Conservation (phyloP, 1,139 yeast species). For the Yamadazyma dushanensis region DNA sequence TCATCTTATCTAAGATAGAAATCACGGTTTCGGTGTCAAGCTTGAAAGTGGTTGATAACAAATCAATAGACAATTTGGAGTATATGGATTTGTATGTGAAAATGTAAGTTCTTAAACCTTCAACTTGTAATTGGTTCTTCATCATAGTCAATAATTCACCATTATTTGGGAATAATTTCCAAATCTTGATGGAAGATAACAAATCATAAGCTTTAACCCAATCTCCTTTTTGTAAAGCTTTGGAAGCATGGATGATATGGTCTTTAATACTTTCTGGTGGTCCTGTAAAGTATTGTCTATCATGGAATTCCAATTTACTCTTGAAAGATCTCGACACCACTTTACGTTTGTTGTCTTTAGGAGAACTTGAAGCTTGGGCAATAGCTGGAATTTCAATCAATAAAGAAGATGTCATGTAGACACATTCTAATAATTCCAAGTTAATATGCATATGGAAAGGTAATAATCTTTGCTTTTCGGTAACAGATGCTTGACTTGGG, state of each 20-base stretch:
- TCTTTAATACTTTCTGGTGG: conserved; percentile 98
- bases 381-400: conserved; percentile 90
- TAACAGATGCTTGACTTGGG: conserved; percentile 55
- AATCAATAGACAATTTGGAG: conserved; percentile 69
- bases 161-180: conserved; percentile 80
- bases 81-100: conserved; percentile 81
- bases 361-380: conserved; percentile 43
- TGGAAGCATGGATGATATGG: conserved; percentile 90
- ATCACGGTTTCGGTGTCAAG: conserved; percentile 56
- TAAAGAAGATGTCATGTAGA: conserved; percentile 86
- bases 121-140: conserved; percentile 76
- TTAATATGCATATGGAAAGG: conserved; percentile 99
- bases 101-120: conserved; percentile 87
- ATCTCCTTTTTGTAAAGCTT: conserved; percentile 84
- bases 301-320: conserved; percentile 89
- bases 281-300: conserved; percentile 93
- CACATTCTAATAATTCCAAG: conserved; percentile 91
- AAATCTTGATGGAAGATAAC: conserved; percentile 76
- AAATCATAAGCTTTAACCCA: conserved; percentile 80
- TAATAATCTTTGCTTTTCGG: conserved; percentile 79
- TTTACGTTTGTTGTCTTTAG: conserved; percentile 58
- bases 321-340: conserved; percentile 77
- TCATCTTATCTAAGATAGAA: conserved; percentile 70
- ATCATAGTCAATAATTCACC: conserved; percentile 68
- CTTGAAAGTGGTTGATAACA: conserved; percentile 67